phyloP scores from a whole-genome alignment of 2,329 filamentous ascomycete species.

The Ascochyta koolunga region DNA sequence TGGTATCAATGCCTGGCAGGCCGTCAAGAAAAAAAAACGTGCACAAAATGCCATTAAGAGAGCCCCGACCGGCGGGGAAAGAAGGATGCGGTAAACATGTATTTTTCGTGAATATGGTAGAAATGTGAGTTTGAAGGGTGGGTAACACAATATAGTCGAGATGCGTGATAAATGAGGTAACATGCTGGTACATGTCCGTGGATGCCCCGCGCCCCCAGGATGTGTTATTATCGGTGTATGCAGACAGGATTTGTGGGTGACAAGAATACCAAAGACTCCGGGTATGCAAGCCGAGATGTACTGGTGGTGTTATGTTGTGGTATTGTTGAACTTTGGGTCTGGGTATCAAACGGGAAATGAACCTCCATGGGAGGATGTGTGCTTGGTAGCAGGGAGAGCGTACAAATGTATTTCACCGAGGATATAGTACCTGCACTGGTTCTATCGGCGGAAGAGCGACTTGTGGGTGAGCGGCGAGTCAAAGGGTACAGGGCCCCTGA shows the following conservation, averaged over 20 bases:
- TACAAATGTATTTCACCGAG: not conserved
- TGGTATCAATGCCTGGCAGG: constrained; percentile 3
- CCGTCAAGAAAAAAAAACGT: not conserved
- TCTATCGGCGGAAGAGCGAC: constrained; percentile 35
- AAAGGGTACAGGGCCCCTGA: constrained; percentile 34
- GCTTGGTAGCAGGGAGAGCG: not conserved
- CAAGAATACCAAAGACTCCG: constrained; percentile 1
- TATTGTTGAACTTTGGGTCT: not conserved
- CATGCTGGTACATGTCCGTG: not conserved
- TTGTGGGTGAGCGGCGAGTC: constrained; percentile 44
- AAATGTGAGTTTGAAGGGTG: not conserved
- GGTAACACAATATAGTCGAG: not conserved
- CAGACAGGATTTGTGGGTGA: constrained; percentile 1
- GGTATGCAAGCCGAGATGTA: constrained; percentile 1
- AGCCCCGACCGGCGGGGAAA: constrained; percentile 10
- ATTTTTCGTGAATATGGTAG: not conserved
- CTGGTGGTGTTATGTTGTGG: not conserved
- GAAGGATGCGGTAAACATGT: not conserved
- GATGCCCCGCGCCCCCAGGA: not conserved
- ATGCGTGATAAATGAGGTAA: constrained; percentile 1
- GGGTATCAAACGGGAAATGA: not conserved
- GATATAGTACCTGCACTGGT: not conserved
- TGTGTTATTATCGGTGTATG: constrained; percentile 5
- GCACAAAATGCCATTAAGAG: not conserved
- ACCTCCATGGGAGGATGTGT: not conserved